A percentile compares a stretch with the other conserved stretches of the same genome.
Conservation (phyloP, 148 eudicot species). For the Drosera capensis region DNA sequence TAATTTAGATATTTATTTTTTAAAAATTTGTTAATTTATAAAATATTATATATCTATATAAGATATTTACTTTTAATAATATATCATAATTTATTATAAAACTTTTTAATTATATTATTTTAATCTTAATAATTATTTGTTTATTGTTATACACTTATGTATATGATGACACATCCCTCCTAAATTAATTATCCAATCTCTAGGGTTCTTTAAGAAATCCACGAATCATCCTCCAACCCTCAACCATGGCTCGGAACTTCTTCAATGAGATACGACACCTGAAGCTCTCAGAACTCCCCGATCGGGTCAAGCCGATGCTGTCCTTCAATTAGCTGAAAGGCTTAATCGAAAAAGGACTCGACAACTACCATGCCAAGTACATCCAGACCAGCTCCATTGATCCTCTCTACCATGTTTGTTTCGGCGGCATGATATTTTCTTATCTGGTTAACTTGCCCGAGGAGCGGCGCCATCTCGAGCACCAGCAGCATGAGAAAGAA, state of each 20-base stretch:
- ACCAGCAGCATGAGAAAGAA: constrained; percentile 48
- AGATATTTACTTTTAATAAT: no score
- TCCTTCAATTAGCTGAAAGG: constrained; percentile 21
- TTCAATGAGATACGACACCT: constrained; percentile 48
- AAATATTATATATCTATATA: no score
- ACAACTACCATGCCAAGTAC: constrained; percentile 69
- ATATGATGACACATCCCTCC: no score
- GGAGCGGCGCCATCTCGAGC: constrained; percentile 89
- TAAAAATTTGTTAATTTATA: no score
- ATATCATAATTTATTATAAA: no score
- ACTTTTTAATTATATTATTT: no score
- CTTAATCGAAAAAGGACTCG: constrained; percentile 29
- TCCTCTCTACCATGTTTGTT: constrained; percentile 69
- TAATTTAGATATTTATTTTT: no score
- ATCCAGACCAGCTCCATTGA: constrained; percentile 44
- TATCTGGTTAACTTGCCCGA: constrained; percentile 90
- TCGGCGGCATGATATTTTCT: constrained; percentile 76
- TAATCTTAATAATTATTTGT: no score
- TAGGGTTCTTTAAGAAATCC: no score
- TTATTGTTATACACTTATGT: no score
- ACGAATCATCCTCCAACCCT: constrained; percentile 2
- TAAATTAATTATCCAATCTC: no score
- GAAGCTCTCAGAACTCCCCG: constrained; percentile 65
- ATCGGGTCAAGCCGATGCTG: constrained; percentile 39
- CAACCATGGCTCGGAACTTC: constrained; percentile 17